Conservation (phyloP, 495 filamentous ascomycete genomes). For the Daldinia caldariorum region DNA sequence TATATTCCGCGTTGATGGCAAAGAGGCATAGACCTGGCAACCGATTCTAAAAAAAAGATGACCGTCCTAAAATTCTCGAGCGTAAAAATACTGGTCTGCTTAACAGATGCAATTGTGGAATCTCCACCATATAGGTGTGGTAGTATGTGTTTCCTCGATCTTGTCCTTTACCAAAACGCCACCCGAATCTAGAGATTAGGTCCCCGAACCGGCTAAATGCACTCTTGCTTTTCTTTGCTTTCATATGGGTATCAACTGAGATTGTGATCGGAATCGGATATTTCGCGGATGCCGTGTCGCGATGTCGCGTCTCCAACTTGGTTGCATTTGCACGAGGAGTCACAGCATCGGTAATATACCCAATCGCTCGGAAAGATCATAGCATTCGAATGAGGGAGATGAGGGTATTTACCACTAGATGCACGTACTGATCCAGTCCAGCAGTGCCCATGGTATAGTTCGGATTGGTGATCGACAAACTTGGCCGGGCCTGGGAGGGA, state of each 20-base stretch:
- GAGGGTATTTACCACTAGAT: no score
- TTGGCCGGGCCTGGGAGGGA: no score
- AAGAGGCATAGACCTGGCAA: background rate
- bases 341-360: no score
- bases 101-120: slow-evolving; percentile 3
- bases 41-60: background rate
- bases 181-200: background rate
- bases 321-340: no score
- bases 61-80: background rate
- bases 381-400: no score
- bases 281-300: slow-evolving; percentile 8
- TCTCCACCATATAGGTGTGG: background rate
- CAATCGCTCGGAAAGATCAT: no score
- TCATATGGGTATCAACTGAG: slow-evolving; percentile 30
- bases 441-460: no score
- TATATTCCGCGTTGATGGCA: background rate
- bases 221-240: slow-evolving; percentile 12
- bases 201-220: slow-evolving; percentile 15
- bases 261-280: slow-evolving; percentile 4
- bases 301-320: no score
- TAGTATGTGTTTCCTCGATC: background rate
- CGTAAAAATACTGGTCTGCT: background rate
- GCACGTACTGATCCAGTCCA: no score
- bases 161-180: slow-evolving; percentile 33
- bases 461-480: no score